Evolutionary conservation across 208 protist species (phyloP).

Genomic region (Wallacemonas collosoma): DNA sequence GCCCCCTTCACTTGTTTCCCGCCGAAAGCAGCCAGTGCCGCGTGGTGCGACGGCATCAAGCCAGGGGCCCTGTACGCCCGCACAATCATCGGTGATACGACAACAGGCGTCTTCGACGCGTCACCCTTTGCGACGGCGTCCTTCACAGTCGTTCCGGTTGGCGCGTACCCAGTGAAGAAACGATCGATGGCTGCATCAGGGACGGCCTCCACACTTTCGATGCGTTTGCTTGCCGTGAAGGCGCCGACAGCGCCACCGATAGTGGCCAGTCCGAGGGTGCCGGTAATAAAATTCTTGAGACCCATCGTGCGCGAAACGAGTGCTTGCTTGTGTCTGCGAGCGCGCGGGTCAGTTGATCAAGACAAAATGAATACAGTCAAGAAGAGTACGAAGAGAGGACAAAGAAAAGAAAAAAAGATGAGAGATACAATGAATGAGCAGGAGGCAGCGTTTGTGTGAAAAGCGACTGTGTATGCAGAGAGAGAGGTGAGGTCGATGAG

Average conservation of each 20-base stretch:
- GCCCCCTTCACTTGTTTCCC: conserved; percentile 1
- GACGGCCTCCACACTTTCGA: conserved; percentile 21
- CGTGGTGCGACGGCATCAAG: conserved; percentile 26
- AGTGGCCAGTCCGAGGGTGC: conserved; percentile 11
- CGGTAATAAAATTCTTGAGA: conserved; percentile 20
- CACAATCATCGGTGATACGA: conserved; percentile 4
- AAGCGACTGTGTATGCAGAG: neutral
- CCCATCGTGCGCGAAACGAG: conserved; percentile 16
- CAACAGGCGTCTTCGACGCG: neutral
- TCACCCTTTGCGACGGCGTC: neutral
- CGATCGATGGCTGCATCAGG: conserved; percentile 14
- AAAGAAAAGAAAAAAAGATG: conserved; percentile 12
- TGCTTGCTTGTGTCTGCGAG: neutral
- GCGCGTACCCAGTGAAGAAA: conserved; percentile 5
- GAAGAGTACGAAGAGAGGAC: neutral
- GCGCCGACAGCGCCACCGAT: conserved; percentile 14
- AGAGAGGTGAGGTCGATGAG: neutral
- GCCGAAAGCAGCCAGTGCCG: conserved; percentile 24
- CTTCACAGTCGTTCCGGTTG: neutral
- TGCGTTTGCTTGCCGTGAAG: conserved; percentile 21
- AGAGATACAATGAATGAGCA: neutral
- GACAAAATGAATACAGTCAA: neutral
- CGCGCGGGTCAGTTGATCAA: neutral
- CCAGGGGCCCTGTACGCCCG: conserved; percentile 26
- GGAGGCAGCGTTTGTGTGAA: neutral